Conservation (phyloP, 345 rosid genomes). For the Dimocarpus longan region DNA sequence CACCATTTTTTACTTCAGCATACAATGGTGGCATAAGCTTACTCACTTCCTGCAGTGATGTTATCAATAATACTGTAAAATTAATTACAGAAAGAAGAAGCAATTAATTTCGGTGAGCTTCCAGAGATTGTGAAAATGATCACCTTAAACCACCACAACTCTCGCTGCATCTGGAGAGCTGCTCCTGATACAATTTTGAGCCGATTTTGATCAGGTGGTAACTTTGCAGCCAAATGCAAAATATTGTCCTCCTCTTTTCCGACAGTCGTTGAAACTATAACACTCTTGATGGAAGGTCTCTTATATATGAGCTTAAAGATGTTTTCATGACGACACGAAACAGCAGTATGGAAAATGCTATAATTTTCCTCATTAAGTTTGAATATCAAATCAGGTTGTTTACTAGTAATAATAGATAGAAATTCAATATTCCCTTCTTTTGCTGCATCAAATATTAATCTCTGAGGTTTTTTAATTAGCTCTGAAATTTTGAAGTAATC, state of each 20-base stretch:
- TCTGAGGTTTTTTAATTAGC: neutral
- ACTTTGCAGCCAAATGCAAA: conserved; percentile 29
- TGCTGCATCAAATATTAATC: neutral
- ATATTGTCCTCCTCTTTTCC: neutral
- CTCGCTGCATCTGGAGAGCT: conserved; percentile 18
- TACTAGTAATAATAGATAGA: neutral
- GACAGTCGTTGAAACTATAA: neutral
- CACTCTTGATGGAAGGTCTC: conserved; percentile 5
- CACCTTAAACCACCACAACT: conserved; percentile 11
- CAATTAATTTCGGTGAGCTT: too few relatives aligned
- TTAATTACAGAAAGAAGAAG: too few relatives aligned
- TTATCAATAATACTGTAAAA: too few relatives aligned
- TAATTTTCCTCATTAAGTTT: neutral
- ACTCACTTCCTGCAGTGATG: too few relatives aligned
- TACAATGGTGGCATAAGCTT: too few relatives aligned
- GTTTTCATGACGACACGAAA: conserved; percentile 4
- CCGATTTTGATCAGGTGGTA: conserved; percentile 10
- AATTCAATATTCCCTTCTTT: neutral
- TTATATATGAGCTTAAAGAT: conserved; percentile 19
- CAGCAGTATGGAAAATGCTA: conserved; percentile 28
- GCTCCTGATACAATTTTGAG: conserved; percentile 19
- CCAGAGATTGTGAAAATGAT: too few relatives aligned
- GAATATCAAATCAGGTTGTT: neutral
- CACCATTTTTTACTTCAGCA: too few relatives aligned
- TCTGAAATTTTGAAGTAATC: neutral